These are phyloP conservation scores for Leccinum solheimii DNA, from an alignment of 1,284 basidiomycete species.

Conservation along the genomic window DNA sequence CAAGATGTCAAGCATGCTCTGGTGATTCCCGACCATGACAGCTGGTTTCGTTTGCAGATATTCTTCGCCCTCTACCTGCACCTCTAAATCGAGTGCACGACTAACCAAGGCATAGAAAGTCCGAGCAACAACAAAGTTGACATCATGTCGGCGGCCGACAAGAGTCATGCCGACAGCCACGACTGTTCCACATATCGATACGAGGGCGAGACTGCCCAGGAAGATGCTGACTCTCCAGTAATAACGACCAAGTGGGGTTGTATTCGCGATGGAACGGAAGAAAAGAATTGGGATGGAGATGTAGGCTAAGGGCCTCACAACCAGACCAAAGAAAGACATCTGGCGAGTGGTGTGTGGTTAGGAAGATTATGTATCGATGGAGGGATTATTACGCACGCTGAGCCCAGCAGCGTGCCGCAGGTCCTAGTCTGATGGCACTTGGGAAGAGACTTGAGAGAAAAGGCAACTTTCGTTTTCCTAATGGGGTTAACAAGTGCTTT, in stretches of 20 bases:
- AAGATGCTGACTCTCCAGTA: constrained; percentile 78
- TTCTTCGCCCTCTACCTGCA: constrained; percentile 87
- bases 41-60: constrained; percentile 68
- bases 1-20: constrained; percentile 88
- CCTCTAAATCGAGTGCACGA: constrained; percentile 65
- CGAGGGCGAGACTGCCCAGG: constrained; percentile 70
- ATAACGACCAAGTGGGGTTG: constrained; percentile 60
- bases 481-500: neutral
- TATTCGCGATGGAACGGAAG: constrained; percentile 55
- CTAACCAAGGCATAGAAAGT: constrained; percentile 79
- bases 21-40: constrained; percentile 90
- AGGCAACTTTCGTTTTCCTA: constrained; percentile 1
- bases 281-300: constrained; percentile 67
- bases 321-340: constrained; percentile 60
- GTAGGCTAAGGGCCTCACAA: constrained; percentile 72
- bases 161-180: constrained; percentile 71
- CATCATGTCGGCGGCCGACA: constrained; percentile 77
- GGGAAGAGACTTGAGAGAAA: constrained; percentile 37
- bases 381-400: constrained; percentile 25
- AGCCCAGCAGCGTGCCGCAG: constrained; percentile 23
- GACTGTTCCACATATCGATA: constrained; percentile 77
- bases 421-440: constrained; percentile 15
- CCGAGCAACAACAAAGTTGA: constrained; percentile 84
- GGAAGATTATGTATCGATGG: constrained; percentile 14
- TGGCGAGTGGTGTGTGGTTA: constrained; percentile 16